Evolutionary conservation across 1,139 yeast genomes (phyloP).

Genomic region (Citeromyces siamensis): DNA sequence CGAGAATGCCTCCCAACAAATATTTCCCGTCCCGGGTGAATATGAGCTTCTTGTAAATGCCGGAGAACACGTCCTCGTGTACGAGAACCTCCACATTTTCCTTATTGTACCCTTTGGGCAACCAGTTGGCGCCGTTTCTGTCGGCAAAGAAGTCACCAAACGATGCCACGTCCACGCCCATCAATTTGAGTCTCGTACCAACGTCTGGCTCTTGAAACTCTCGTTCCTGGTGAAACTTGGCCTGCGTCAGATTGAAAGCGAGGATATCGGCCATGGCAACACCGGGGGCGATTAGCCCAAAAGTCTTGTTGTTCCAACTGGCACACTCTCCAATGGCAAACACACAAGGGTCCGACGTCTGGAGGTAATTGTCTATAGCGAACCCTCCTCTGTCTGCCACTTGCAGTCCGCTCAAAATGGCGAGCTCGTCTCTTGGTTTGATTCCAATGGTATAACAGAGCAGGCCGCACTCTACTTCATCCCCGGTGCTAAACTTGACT

Average conservation of each 20-base stretch:
- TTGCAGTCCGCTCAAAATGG: conserved; percentile 13
- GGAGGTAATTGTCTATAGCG: conserved; percentile 16
- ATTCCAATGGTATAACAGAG: conserved; percentile 22
- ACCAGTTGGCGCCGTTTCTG: conserved; percentile 18
- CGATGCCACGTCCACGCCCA: conserved; percentile 24
- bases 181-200: conserved; percentile 20
- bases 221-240: conserved; percentile 16
- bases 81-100: conserved; percentile 14
- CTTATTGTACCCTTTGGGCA: conserved; percentile 14
- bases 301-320: conserved; percentile 21
- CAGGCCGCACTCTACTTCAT: conserved; percentile 17
- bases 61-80: conserved; percentile 20
- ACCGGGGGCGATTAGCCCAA: conserved; percentile 22
- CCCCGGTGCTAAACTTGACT: conserved; percentile 17
- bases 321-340: conserved; percentile 24
- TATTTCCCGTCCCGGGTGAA: conserved; percentile 20
- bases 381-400: conserved; percentile 18
- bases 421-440: conserved; percentile 22
- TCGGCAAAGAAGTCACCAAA: conserved; percentile 24
- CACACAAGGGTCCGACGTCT: conserved; percentile 16
- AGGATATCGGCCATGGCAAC: conserved; percentile 21
- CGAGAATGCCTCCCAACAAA: conserved; percentile 21
- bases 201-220: conserved; percentile 19
- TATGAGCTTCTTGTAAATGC: conserved; percentile 19
- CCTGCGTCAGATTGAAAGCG: conserved; percentile 21